phyloP scores from a whole-genome alignment of 2,329 filamentous ascomycete species.

The Epichloe aotearoae region DNA sequence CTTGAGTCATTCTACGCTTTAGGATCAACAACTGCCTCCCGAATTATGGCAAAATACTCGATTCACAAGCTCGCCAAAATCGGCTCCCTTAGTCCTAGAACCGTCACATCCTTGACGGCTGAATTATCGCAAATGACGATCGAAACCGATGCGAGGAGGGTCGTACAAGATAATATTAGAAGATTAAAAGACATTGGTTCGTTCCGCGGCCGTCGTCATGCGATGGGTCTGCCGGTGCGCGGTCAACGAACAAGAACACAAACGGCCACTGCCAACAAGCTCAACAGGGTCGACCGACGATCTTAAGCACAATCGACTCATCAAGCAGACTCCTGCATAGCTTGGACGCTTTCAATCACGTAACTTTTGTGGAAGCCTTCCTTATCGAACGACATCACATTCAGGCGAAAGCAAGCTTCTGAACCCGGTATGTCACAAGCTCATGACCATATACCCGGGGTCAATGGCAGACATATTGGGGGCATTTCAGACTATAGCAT shows the following conservation, averaged over 20 bases:
- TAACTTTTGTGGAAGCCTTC: background rate
- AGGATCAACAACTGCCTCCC: slow-evolving; percentile 53
- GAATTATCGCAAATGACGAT: slow-evolving; percentile 87
- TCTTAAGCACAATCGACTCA: slow-evolving; percentile 9
- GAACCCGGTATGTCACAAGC: background rate
- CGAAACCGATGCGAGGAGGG: slow-evolving; percentile 71
- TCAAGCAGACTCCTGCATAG: background rate
- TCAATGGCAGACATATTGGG: background rate
- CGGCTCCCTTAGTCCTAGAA: slow-evolving; percentile 59
- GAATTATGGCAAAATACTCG: slow-evolving; percentile 76
- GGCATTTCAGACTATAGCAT: background rate
- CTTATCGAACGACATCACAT: too few relatives aligned
- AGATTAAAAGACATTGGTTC: slow-evolving; percentile 81
- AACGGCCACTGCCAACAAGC: slow-evolving; percentile 44
- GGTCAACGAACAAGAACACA: slow-evolving; percentile 80
- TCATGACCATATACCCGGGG: too few relatives aligned
- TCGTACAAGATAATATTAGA: slow-evolving; percentile 73
- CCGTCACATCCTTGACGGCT: slow-evolving; percentile 67
- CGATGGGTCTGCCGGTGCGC: slow-evolving; percentile 80
- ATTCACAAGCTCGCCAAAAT: slow-evolving; percentile 77
- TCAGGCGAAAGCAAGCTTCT: background rate
- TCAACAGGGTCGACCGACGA: slow-evolving; percentile 41
- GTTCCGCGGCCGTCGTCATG: slow-evolving; percentile 80
- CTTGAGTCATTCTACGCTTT: slow-evolving; percentile 82
- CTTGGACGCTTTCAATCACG: background rate